A percentile compares a stretch with the other conserved stretches of the same genome.
These are phyloP conservation scores for Pugionium cornutum DNA, from an alignment of 345 rosid genomes.

Conservation along the genomic window DNA sequence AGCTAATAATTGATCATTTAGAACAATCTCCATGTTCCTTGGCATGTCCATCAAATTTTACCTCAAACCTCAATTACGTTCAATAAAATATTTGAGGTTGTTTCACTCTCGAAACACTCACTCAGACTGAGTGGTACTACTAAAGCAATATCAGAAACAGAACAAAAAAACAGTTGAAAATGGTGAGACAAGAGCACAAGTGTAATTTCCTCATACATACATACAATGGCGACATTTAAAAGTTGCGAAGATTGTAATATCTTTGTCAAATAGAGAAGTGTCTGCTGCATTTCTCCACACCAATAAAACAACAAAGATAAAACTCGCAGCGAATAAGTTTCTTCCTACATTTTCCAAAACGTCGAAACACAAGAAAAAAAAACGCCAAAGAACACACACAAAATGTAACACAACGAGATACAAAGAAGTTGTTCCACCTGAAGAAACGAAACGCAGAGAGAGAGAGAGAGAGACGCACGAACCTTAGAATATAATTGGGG, in stretches of 20 bases:
- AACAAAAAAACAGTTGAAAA: neutral
- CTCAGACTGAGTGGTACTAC: slow-evolving; percentile 1
- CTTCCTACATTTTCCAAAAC: slow-evolving; percentile 30
- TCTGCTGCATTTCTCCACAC: slow-evolving; percentile 20
- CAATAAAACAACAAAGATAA: neutral
- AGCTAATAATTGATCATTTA: neutral
- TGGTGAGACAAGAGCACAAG: slow-evolving; percentile 1
- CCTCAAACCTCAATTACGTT: neutral
- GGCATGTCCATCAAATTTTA: neutral
- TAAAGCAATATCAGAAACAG: neutral
- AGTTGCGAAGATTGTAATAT: neutral
- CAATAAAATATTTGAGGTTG: neutral
- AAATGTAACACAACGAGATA: neutral
- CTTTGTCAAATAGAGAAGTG: neutral
- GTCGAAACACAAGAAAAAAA: slow-evolving; percentile 15
- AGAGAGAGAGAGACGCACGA: slow-evolving; percentile 22
- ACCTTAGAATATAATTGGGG: slow-evolving; percentile 13
- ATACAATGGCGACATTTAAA: slow-evolving; percentile 8
- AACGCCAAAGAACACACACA: slow-evolving; percentile 12
- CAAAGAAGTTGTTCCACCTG: neutral
- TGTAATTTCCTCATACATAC: neutral
- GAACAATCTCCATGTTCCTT: slow-evolving; percentile 1
- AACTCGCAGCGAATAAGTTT: neutral
- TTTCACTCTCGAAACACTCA: slow-evolving; percentile 1
- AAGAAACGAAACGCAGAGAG: slow-evolving; percentile 25